phyloP scores from a whole-genome alignment of 2,329 filamentous ascomycete genomes.

The Cadophora malorum region DNA sequence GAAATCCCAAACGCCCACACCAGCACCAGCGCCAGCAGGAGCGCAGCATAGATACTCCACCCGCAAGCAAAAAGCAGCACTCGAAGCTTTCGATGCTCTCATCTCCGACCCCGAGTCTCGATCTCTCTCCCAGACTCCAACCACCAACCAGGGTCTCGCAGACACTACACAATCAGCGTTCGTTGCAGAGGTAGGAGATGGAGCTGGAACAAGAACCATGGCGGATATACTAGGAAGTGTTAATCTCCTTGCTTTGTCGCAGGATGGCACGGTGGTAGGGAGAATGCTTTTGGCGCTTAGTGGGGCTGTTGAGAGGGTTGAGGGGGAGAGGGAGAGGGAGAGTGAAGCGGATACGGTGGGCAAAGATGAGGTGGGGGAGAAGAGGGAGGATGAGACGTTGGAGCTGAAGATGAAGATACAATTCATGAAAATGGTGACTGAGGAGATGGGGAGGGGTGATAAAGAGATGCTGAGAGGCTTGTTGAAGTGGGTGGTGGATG shows the following conservation, averaged over 20 bases:
- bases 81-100: too few relatives aligned
- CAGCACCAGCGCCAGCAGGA: too few relatives aligned
- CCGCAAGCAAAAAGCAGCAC: neutral
- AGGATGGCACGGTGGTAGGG: neutral
- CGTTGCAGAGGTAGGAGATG: neutral
- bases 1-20: neutral
- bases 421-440: slow-evolving; percentile 14
- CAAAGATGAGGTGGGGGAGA: neutral
- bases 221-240: neutral
- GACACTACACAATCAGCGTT: too few relatives aligned
- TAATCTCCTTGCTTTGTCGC: neutral
- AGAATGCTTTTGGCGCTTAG: neutral
- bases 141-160: too few relatives aligned
- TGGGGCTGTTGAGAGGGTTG: neutral
- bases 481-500: neutral
- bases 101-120: neutral
- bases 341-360: too few relatives aligned
- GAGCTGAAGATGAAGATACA: slow-evolving; percentile 10
- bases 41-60: neutral
- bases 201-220: neutral
- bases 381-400: neutral
- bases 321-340: neutral
- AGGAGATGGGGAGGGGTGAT: neutral
- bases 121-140: neutral
- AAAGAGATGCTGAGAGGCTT: neutral